These are phyloP conservation scores for Megacollybia marginata DNA, from an alignment of 768 basidiomycete species.

Conservation along the genomic window DNA sequence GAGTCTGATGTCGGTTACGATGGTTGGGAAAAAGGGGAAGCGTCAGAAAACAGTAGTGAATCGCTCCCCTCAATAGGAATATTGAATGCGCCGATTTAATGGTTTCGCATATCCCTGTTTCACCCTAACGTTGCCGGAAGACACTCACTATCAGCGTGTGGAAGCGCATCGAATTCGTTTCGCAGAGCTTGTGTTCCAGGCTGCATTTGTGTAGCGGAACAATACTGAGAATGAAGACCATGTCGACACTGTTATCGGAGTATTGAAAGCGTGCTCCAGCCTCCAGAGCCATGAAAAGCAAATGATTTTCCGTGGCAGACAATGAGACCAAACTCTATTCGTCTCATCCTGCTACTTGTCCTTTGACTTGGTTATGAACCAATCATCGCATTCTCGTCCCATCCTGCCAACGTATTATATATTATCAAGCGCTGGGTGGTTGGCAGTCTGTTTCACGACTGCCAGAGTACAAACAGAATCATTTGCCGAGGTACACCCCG, in stretches of 20 bases:
- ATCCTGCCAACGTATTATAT: too few relatives aligned
- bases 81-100: constrained; percentile 66
- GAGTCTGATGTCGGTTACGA: too few relatives aligned
- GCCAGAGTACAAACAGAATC: too few relatives aligned
- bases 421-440: too few relatives aligned
- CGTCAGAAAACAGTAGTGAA: constrained; percentile 49
- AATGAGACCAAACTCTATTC: too few relatives aligned
- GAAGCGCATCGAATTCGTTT: constrained; percentile 51
- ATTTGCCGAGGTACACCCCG: too few relatives aligned
- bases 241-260: constrained; percentile 74
- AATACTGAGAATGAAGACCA: constrained; percentile 69
- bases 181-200: constrained; percentile 60
- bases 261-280: constrained; percentile 62
- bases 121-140: constrained; percentile 61
- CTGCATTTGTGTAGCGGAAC: constrained; percentile 56
- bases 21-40: neutral
- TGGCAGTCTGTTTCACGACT: too few relatives aligned
- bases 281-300: too few relatives aligned
- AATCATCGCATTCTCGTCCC: too few relatives aligned
- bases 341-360: too few relatives aligned
- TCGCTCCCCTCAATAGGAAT: constrained; percentile 50
- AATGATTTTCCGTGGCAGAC: too few relatives aligned
- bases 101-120: constrained; percentile 64
- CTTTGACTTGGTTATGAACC: too few relatives aligned
- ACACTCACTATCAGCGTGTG: constrained; percentile 67